Base-by-base conservation (phyloP, 2,329 filamentous ascomycete species). In the Pseudogymnoascus sp. region DNA sequence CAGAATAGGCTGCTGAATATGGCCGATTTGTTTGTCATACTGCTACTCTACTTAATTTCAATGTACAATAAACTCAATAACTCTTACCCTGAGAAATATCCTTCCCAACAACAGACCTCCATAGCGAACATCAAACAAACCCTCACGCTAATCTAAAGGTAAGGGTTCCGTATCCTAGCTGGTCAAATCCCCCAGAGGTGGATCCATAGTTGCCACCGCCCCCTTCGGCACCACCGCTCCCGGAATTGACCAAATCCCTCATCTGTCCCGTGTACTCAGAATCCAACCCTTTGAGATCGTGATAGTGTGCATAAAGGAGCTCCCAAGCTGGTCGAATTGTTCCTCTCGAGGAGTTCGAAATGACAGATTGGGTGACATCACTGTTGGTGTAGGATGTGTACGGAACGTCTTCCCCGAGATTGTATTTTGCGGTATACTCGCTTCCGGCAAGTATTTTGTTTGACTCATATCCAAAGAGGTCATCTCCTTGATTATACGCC, bases 141-240 rank as follows among this genome's bases (percentile, higher is more conserved):
- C n/a, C 36, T 40, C n/a, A 40, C 7, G 15, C 15, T 8, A 64
- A 36, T 21, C 59, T 15, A 31, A 47, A 75, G 26, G 74, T 64
- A 63, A 75, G 64, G 40, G 73, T 74, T 0, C 74, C 74, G 66
- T 72, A 74, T 0, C 75, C 75, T 17, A 76, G 68, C 40, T 74
- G 71, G 66, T 80, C 78, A 64, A 73, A 80, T 0, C 78, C 78
- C 4, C 78, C 78, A 33, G 73, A 76, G 42, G 65, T 76, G 13
- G 71, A 33, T 6, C 76, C 77, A 64, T 79, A 80, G 64, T 79
- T 70, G 10, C 78, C 77, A 61, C 77, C 77, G 19, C 78, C 78
- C 0, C 78, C 78, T 65, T 80, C 78, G 4, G 74, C 74, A 8
- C 75, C 76, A n/a, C 64, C 67, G 0, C 68, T 70, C 6, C 68